Evolutionary conservation across 164 flowering plant genomes (phyloP).

Genomic region (Vitis rupestris): DNA sequence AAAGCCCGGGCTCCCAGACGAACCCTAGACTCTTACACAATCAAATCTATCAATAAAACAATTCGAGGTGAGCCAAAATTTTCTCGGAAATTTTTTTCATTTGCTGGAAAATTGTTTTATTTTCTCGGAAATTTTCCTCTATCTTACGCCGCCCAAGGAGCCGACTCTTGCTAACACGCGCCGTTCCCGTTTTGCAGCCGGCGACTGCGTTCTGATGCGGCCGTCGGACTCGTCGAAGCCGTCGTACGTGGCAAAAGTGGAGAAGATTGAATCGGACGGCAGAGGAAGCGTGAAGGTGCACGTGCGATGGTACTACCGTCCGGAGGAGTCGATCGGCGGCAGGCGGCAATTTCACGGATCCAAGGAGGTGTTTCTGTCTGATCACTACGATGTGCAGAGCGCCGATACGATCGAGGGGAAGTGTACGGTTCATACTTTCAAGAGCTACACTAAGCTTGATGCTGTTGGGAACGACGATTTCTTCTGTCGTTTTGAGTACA

Average conservation of each 20-base stretch:
- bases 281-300: slow-evolving; percentile 57
- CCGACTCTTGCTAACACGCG: not conserved
- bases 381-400: slow-evolving; percentile 66
- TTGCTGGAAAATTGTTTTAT: not conserved
- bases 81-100: not conserved
- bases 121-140: not conserved
- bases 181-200: slow-evolving; percentile 30
- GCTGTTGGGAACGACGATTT: slow-evolving; percentile 75
- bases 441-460: slow-evolving; percentile 72
- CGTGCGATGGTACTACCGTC: slow-evolving; percentile 80
- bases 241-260: slow-evolving; percentile 71
- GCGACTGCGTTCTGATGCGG: slow-evolving; percentile 73
- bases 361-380: slow-evolving; percentile 76
- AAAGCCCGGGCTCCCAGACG: slow-evolving; percentile 51
- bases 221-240: slow-evolving; percentile 64
- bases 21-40: slow-evolving; percentile 57
- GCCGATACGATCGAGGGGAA: slow-evolving; percentile 81
- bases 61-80: slow-evolving; percentile 37
- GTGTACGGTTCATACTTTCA: slow-evolving; percentile 76
- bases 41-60: slow-evolving; percentile 59
- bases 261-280: slow-evolving; percentile 63
- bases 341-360: slow-evolving; percentile 80
- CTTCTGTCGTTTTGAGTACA: slow-evolving; percentile 83
- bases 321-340: slow-evolving; percentile 86
- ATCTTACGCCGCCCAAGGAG: not conserved